These are phyloP conservation scores for Psilocybe subaeruginosa DNA, from an alignment of 768 basidiomycete genomes.

Conservation along the genomic window DNA sequence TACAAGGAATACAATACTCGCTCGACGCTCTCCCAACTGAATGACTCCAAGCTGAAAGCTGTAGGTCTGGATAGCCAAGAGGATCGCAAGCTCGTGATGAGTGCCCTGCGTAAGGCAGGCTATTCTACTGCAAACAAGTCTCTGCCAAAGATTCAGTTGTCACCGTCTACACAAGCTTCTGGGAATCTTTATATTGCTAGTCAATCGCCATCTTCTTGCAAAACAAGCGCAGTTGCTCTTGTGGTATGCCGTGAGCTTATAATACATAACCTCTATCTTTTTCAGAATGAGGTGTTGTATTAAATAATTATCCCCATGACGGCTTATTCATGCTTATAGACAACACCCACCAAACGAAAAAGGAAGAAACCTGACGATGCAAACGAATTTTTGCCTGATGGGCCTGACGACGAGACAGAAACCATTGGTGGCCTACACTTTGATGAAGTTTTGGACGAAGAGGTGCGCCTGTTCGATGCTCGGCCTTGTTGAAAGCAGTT, in stretches of 20 bases:
- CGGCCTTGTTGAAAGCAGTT: neutral
- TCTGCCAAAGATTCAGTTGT: constrained; percentile 13
- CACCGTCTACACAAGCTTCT: constrained; percentile 13
- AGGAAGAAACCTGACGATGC: constrained; percentile 50
- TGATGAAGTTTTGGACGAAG: constrained; percentile 71
- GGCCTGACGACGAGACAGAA: constrained; percentile 51
- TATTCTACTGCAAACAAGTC: constrained; percentile 40
- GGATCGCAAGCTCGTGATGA: constrained; percentile 59
- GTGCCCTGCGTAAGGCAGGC: constrained; percentile 67
- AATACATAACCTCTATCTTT: neutral
- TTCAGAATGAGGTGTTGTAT: no score
- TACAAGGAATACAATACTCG: constrained; percentile 75
- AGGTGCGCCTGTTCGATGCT: constrained; percentile 31
- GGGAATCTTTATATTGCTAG: constrained; percentile 9
- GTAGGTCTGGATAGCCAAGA: constrained; percentile 69
- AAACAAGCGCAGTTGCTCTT: constrained; percentile 27
- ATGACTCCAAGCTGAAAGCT: constrained; percentile 57
- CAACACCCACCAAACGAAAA: constrained; percentile 53
- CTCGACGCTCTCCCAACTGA: constrained; percentile 56
- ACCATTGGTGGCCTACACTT: constrained; percentile 65
- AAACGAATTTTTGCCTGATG: constrained; percentile 63
- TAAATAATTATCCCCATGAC: neutral
- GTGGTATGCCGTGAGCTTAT: constrained; percentile 25
- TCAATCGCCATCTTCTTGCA: constrained; percentile 21
- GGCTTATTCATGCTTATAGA: constrained; percentile 28